Conservation (phyloP, 129 eudicot species). For the Pseudognaphalium luteoalbum region DNA sequence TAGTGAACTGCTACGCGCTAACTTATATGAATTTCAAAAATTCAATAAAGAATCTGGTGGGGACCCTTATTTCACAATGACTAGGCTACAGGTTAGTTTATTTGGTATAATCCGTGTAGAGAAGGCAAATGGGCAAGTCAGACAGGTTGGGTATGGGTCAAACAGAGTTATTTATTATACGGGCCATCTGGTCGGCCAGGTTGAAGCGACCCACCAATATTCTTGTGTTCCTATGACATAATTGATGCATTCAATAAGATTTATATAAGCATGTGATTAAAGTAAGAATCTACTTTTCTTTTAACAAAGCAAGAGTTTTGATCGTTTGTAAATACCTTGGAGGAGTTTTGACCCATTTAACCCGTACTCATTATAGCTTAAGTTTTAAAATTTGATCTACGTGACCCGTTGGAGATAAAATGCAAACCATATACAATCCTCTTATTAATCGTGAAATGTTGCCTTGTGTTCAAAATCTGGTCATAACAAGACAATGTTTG, state of each 20-base stretch:
- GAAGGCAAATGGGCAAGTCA: not conserved
- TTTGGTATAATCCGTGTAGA: not conserved
- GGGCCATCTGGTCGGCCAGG: not conserved
- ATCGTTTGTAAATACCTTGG: not conserved
- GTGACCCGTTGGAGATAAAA: not conserved
- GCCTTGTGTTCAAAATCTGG: slow-evolving; percentile 37
- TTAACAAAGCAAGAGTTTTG: not conserved
- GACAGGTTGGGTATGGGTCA: not conserved
- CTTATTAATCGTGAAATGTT: slow-evolving; percentile 18
- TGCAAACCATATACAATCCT: not conserved
- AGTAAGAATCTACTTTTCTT: too few species aligned
- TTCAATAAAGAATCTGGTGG: slow-evolving; percentile 79
- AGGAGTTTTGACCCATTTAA: not conserved
- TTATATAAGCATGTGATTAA: not conserved
- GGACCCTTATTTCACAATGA: slow-evolving; percentile 84
- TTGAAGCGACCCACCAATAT: not conserved
- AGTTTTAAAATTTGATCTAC: not conserved
- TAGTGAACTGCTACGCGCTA: slow-evolving; percentile 82
- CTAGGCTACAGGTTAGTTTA: slow-evolving; percentile 81
- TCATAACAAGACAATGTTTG: slow-evolving; percentile 78
- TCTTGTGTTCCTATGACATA: not conserved
- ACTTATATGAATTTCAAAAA: slow-evolving; percentile 94
- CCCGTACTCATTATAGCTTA: not conserved
- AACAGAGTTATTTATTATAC: not conserved
- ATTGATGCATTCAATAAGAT: not conserved